Percentiles rank a stretch among this genome's conserved stretches.
Conservation (phyloP, 129 eudicot species). For the Centella asiatica region DNA sequence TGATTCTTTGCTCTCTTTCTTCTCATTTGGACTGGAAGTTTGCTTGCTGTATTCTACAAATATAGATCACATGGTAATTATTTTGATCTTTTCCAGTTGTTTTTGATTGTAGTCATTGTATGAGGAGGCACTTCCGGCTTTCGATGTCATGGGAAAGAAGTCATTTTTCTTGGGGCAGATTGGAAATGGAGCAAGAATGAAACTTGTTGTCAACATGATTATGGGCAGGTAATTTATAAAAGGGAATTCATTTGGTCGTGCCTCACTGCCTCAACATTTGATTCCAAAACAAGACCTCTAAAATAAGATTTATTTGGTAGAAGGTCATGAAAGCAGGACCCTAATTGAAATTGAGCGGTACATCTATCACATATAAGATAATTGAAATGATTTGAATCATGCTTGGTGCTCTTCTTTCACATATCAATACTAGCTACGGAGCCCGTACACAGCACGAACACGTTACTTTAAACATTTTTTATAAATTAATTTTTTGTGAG, state of each 20-base stretch:
- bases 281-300: background rate
- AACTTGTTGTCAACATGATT: conserved; percentile 96
- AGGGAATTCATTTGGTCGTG: too few relatives aligned
- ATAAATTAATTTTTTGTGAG: too few relatives aligned
- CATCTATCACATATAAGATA: background rate
- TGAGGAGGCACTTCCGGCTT: conserved; percentile 73
- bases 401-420: too few relatives aligned
- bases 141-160: conserved; percentile 90
- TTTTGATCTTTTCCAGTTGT: conserved; percentile 1
- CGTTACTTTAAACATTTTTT: too few relatives aligned
- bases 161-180: conserved; percentile 80
- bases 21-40: too few relatives aligned
- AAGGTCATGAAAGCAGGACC: background rate
- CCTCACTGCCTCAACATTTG: too few relatives aligned
- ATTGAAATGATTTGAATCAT: too few relatives aligned
- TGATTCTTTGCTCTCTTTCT: too few relatives aligned
- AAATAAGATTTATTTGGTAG: background rate
- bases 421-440: too few relatives aligned
- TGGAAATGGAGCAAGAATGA: conserved; percentile 98
- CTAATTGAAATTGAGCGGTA: background rate
- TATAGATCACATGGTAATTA: background rate
- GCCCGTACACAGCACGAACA: too few relatives aligned
- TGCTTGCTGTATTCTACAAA: background rate
- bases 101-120: conserved; percentile 46
- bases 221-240: conserved; percentile 83